A percentile compares a stretch with the other conserved stretches of the same genome.
Evolutionary conservation across 2,329 filamentous ascomycete genomes (phyloP).

Genomic region (Ascochyta fabae): DNA sequence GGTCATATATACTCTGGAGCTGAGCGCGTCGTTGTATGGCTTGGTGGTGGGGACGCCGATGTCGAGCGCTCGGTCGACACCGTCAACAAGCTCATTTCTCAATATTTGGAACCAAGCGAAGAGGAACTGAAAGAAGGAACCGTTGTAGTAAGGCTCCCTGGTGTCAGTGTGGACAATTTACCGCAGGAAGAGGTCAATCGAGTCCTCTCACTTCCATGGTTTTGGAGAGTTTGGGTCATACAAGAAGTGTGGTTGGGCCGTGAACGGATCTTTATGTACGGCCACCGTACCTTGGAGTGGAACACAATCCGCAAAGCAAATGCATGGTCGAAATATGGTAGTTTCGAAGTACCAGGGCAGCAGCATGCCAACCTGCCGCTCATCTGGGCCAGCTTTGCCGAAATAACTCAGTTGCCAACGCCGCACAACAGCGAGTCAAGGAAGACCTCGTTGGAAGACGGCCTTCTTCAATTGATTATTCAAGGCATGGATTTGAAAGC

Average conservation of each 20-base stretch:
- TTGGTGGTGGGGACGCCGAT: background rate
- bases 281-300: background rate
- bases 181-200: background rate
- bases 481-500: background rate
- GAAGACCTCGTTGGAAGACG: too few species aligned
- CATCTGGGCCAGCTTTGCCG: background rate
- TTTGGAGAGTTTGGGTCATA: background rate
- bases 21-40: background rate
- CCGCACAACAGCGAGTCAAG: too few species aligned
- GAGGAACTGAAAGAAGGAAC: background rate
- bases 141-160: background rate
- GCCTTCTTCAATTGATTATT: background rate
- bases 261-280: background rate
- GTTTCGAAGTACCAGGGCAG: background rate
- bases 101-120: background rate
- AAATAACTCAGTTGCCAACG: background rate
- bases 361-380: background rate
- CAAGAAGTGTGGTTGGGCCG: background rate
- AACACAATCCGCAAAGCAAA: background rate
- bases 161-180: background rate
- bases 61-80: background rate
- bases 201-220: background rate
- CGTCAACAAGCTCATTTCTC: background rate
- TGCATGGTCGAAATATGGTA: too few species aligned
- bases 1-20: background rate